Conservation (phyloP, 371 early-diverging fungal species). For the Mucor sp. region DNA sequence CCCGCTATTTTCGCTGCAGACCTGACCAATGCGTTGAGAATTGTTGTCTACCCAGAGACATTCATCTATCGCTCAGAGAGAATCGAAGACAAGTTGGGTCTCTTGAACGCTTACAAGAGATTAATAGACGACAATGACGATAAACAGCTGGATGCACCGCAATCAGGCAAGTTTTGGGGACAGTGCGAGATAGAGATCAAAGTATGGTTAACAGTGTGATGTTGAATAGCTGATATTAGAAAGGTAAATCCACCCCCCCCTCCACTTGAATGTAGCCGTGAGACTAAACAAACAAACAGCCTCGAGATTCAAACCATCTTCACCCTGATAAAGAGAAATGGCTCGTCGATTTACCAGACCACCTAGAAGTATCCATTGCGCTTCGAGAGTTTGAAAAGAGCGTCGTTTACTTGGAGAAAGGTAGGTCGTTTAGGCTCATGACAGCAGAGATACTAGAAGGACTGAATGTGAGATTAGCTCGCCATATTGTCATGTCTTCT, state of each 20-base stretch:
- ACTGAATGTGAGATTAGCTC: constrained; percentile 28
- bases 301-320: constrained; percentile 3
- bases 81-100: constrained; percentile 71
- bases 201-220: neutral
- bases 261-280: neutral
- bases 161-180: constrained; percentile 5
- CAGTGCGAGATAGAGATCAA: neutral
- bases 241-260: neutral
- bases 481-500: constrained; percentile 34
- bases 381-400: constrained; percentile 86
- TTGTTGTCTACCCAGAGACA: constrained; percentile 74
- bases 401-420: constrained; percentile 71
- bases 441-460: neutral
- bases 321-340: constrained; percentile 57
- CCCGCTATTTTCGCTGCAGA: constrained; percentile 15
- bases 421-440: constrained; percentile 25
- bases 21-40: constrained; percentile 62
- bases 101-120: constrained; percentile 68
- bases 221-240: constrained; percentile 10
- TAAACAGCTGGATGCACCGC: constrained; percentile 43
- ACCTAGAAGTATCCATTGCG: constrained; percentile 88
- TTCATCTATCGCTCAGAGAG: constrained; percentile 76
- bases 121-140: constrained; percentile 66
- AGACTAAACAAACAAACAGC: neutral
- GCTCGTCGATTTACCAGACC: constrained; percentile 80